Percentiles rank a stretch among this genome's conserved stretches.
Evolutionary conservation across 257 asterid genomes (phyloP).

Genomic region (Nicotiana knightiana): DNA sequence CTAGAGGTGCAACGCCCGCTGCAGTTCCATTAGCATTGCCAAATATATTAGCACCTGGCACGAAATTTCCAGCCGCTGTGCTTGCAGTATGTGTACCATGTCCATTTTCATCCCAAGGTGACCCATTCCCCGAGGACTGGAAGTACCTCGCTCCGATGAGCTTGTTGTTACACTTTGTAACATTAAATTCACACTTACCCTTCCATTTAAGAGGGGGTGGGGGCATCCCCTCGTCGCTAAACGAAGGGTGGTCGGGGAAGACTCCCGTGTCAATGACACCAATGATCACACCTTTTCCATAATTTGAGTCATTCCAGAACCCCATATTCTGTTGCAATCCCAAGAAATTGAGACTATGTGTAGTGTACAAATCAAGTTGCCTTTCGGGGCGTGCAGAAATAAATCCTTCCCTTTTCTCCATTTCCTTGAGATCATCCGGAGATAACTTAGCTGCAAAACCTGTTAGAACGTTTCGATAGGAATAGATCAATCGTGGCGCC

Average conservation of each 20-base stretch:
- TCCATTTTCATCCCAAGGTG: conserved; percentile 12
- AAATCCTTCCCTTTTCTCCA: conserved; percentile 20
- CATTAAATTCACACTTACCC: conserved; percentile 21
- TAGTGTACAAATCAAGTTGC: background rate
- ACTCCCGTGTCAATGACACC: conserved; percentile 30
- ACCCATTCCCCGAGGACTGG: background rate
- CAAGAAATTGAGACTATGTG: conserved; percentile 16
- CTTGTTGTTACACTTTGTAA: conserved; percentile 23
- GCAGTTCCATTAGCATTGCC: conserved; percentile 33
- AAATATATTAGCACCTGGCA: conserved; percentile 11
- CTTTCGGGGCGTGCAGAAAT: conserved; percentile 13
- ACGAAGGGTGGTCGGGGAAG: conserved; percentile 17
- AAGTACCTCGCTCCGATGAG: conserved; percentile 26
- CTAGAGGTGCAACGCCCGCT: conserved; percentile 32
- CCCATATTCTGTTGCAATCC: conserved; percentile 14
- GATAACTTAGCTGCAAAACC: conserved; percentile 32
- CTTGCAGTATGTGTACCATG: conserved; percentile 34
- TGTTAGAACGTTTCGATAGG: conserved; percentile 12
- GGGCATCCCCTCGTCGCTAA: conserved; percentile 14
- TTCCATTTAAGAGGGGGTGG: conserved; percentile 28
- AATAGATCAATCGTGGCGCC: conserved; percentile 16
- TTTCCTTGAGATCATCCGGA: conserved; percentile 5
- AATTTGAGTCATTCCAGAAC: conserved; percentile 17
- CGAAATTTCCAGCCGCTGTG: conserved; percentile 28
- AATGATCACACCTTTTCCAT: conserved; percentile 28